Evolutionary conservation across 306 rosid genomes (phyloP).

Genomic region (Quercus dentata): DNA sequence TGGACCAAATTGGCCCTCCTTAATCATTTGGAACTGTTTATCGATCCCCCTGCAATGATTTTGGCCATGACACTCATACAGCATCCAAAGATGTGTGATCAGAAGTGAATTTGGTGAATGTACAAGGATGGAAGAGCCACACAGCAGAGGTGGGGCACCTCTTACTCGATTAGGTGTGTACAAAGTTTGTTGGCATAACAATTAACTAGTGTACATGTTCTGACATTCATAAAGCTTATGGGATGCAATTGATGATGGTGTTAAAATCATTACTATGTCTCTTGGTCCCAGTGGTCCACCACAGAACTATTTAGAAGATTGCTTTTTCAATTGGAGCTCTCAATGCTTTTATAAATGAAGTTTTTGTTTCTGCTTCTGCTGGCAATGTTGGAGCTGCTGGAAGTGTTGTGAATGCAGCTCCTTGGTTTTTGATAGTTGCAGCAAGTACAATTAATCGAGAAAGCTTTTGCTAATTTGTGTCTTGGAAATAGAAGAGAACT

Average conservation of each 20-base stretch:
- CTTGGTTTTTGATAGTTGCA: slow-evolving; percentile 5
- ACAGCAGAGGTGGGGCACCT: slow-evolving; percentile 10
- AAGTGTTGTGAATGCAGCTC: not conserved
- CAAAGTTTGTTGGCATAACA: slow-evolving; percentile 2
- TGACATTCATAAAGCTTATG: slow-evolving; percentile 1
- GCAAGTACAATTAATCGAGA: slow-evolving; percentile 2
- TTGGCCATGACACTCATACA: slow-evolving; percentile 13
- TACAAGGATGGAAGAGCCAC: not conserved
- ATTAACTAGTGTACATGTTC: not conserved
- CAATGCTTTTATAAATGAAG: not conserved
- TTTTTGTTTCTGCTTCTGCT: not conserved
- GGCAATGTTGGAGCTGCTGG: not conserved
- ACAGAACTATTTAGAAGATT: not conserved
- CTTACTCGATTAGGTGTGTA: not conserved
- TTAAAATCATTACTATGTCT: slow-evolving; percentile 6
- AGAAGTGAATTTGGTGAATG: not conserved
- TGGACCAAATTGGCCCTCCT: not conserved
- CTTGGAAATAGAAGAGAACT: not conserved
- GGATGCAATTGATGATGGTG: slow-evolving; percentile 11
- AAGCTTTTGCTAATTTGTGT: not conserved
- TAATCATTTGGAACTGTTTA: not conserved
- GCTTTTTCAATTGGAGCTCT: not conserved
- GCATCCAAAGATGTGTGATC: not conserved
- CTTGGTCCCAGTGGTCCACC: not conserved
- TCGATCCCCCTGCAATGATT: not conserved